phyloP scores from a whole-genome alignment of 1,139 yeast genomes.

The Pichia sp. region DNA sequence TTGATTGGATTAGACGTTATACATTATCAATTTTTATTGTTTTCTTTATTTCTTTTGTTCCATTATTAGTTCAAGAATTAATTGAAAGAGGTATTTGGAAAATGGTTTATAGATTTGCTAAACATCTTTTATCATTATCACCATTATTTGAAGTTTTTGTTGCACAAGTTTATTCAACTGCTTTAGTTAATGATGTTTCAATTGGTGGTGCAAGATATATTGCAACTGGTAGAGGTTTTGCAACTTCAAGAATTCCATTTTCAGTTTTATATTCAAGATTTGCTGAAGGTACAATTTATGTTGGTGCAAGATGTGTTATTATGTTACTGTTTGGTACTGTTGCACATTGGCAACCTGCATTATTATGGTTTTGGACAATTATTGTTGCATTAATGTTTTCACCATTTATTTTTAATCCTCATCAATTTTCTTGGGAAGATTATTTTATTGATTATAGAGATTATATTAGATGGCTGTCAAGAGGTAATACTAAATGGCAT shows the following conservation, averaged over 20 bases:
- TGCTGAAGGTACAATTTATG: slow-evolving; percentile 93
- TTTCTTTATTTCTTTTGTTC: slow-evolving; percentile 94
- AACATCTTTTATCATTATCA: slow-evolving; percentile 84
- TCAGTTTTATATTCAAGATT: slow-evolving; percentile 92
- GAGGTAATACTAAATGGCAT: slow-evolving; percentile 99
- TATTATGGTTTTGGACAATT: slow-evolving; percentile 98
- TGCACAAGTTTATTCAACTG: slow-evolving; percentile 93
- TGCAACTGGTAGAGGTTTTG: slow-evolving; percentile 99
- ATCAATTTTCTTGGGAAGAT: slow-evolving; percentile 98
- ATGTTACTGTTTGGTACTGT: slow-evolving; percentile 88
- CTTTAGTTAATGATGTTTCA: slow-evolving; percentile 83
- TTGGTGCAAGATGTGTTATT: slow-evolving; percentile 89
- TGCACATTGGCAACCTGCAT: slow-evolving; percentile 95
- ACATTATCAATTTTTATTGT: slow-evolving; percentile 97
- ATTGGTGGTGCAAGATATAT: slow-evolving; percentile 99
- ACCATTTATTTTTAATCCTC: slow-evolving; percentile 96
- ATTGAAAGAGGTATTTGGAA: slow-evolving; percentile 98
- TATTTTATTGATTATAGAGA: slow-evolving; percentile 98
- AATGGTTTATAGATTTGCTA: slow-evolving; percentile 82
- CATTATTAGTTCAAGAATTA: slow-evolving; percentile 92
- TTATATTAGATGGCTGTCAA: slow-evolving; percentile 94
- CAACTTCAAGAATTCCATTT: slow-evolving; percentile 97
- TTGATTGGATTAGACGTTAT: slow-evolving; percentile 97
- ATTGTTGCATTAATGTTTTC: slow-evolving; percentile 84
- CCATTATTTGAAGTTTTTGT: slow-evolving; percentile 98